Percentiles rank a stretch among this genome's conserved stretches.
Conservation (phyloP, 2,329 filamentous ascomycete species). For the Claviceps paspali region DNA sequence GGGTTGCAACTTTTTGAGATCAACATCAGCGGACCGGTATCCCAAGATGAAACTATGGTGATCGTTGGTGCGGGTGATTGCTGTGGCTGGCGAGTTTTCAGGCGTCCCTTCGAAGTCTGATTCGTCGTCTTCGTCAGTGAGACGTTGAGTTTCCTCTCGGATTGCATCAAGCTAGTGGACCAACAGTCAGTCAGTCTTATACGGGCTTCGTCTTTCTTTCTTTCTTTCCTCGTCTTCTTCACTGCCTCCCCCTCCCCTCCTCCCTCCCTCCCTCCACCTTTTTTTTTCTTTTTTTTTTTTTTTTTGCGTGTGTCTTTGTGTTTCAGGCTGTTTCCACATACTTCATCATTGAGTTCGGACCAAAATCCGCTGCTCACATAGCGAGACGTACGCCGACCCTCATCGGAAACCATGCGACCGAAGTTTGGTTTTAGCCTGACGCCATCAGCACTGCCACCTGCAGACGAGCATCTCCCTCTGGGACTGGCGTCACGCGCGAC, state of each 20-base stretch:
- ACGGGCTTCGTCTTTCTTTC: background rate
- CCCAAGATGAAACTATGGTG: constrained; percentile 62
- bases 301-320: no score
- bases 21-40: constrained; percentile 54
- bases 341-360: constrained; percentile 62
- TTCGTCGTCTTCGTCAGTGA: constrained; percentile 29
- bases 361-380: constrained; percentile 69
- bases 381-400: constrained; percentile 49
- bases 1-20: constrained; percentile 50
- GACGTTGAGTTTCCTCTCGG: constrained; percentile 31
- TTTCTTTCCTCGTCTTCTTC: background rate
- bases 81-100: constrained; percentile 23
- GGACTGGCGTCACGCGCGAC: constrained; percentile 8
- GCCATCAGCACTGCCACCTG: constrained; percentile 20
- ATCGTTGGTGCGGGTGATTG: constrained; percentile 22
- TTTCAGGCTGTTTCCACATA: constrained; percentile 14
- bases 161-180: constrained; percentile 22
- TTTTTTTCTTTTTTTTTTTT: no score
- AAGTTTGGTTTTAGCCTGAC: constrained; percentile 30
- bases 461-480: constrained; percentile 13
- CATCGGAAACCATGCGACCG: constrained; percentile 54
- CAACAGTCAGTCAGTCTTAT: background rate
- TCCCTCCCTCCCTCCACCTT: no score
- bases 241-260: no score
- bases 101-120: constrained; percentile 48